Evolutionary conservation across 805 yeast genomes (phyloP).

Genomic region (Myxozyma monticola): DNA sequence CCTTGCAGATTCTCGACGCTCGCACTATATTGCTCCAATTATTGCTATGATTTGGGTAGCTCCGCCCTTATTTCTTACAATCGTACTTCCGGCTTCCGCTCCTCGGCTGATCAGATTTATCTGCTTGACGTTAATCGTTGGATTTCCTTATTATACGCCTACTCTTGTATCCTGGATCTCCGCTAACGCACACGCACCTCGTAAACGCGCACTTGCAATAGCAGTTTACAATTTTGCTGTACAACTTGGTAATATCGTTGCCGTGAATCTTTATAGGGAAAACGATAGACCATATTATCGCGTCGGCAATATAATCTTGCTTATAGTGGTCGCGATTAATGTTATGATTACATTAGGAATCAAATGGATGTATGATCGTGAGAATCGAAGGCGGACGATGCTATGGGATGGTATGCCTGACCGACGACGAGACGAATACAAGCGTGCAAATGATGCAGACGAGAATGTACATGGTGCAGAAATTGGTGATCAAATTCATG

Average conservation of each 20-base stretch:
- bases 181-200: constrained; percentile 57
- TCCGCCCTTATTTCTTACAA: constrained; percentile 2
- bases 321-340: background rate
- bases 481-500: no score
- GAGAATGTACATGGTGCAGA: no score
- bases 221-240: constrained; percentile 64
- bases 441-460: background rate
- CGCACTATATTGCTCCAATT: constrained; percentile 3
- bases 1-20: background rate
- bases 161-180: constrained; percentile 60
- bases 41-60: constrained; percentile 5
- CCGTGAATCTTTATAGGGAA: constrained; percentile 55
- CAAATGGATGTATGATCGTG: constrained; percentile 35
- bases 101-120: constrained; percentile 3
- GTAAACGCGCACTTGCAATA: constrained; percentile 60
- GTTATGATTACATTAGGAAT: background rate
- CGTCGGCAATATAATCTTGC: constrained; percentile 50
- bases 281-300: constrained; percentile 61
- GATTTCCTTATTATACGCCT: constrained; percentile 38
- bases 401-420: constrained; percentile 52
- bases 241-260: constrained; percentile 56
- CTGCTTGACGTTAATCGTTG: constrained; percentile 8
- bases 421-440: constrained; percentile 53
- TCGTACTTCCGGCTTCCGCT: constrained; percentile 10
- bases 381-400: constrained; percentile 40